Conservation (phyloP, 352 stramenopile species). For the Elongisporangium senticosum region DNA sequence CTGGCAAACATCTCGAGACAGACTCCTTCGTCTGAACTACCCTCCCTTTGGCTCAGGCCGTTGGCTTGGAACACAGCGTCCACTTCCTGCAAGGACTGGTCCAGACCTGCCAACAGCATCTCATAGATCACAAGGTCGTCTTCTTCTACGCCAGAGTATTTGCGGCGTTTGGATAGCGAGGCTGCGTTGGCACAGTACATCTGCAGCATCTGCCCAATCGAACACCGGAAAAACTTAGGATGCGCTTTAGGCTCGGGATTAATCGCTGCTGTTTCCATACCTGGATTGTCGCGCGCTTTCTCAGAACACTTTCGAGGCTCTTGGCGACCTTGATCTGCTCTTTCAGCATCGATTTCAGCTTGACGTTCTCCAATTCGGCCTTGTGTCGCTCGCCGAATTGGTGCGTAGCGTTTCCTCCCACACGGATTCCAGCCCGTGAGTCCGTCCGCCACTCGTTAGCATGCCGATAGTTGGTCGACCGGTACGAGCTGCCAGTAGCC, state of each 20-base stretch:
- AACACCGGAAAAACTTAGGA: too few species aligned
- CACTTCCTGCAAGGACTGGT: constrained; percentile 30
- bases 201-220: constrained; percentile 21
- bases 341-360: constrained; percentile 42
- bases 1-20: constrained; percentile 18
- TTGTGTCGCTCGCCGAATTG: constrained; percentile 38
- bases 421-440: constrained; percentile 8
- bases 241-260: too few species aligned
- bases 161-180: constrained; percentile 16
- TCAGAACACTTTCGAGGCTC: constrained; percentile 36
- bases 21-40: constrained; percentile 6
- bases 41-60: constrained; percentile 20
- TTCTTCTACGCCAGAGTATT: constrained; percentile 15
- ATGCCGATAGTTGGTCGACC: neutral
- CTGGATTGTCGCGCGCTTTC: constrained; percentile 19
- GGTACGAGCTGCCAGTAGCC: too few species aligned
- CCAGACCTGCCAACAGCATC: constrained; percentile 25
- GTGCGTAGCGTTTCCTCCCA: constrained; percentile 33
- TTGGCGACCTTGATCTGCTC: constrained; percentile 57
- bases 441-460: neutral
- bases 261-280: constrained; percentile 4
- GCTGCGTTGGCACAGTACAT: constrained; percentile 13
- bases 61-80: constrained; percentile 29
- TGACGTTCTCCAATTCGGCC: constrained; percentile 46
- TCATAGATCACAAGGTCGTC: constrained; percentile 22